These are phyloP conservation scores for Wilhelminamyces savonicus DNA, from an alignment of 805 yeast genomes.

Conservation along the genomic window DNA sequence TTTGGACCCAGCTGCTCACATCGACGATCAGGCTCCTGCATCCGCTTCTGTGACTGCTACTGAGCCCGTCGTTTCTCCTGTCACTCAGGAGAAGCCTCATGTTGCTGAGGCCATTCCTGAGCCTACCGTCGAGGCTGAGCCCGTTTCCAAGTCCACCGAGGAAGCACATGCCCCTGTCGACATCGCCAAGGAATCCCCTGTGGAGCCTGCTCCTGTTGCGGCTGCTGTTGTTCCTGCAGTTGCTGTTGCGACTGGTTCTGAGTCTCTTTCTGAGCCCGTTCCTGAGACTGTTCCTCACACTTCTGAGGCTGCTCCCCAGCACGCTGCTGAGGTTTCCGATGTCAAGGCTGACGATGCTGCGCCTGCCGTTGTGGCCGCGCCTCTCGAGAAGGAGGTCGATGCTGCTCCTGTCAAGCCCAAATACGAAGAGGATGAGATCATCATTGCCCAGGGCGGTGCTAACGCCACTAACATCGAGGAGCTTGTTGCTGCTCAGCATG, in stretches of 20 bases:
- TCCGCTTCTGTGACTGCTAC: slow-evolving; percentile 2
- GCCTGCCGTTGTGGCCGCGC: slow-evolving; percentile 1
- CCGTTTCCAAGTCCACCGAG: too few species aligned
- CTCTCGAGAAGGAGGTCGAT: slow-evolving; percentile 6
- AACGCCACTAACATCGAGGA: slow-evolving; percentile 24
- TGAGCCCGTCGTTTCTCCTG: too few species aligned
- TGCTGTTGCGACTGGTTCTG: slow-evolving; percentile 1
- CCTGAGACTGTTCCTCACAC: slow-evolving; percentile 1
- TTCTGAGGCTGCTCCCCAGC: slow-evolving; percentile 3
- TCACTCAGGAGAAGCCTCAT: background rate
- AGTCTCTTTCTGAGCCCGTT: slow-evolving; percentile 1
- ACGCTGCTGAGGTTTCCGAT: slow-evolving; percentile 2
- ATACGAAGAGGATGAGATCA: slow-evolving; percentile 29
- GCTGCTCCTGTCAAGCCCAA: slow-evolving; percentile 4
- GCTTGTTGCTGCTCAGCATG: slow-evolving; percentile 28
- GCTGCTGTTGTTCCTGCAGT: slow-evolving; percentile 2
- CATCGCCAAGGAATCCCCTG: too few species aligned
- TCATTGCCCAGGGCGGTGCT: slow-evolving; percentile 31
- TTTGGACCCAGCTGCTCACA: background rate
- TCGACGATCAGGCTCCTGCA: slow-evolving; percentile 1
- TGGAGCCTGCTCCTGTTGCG: too few species aligned
- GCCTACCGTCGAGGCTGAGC: background rate
- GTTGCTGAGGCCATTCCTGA: slow-evolving; percentile 2
- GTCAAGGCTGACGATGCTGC: slow-evolving; percentile 3
- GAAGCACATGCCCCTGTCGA: too few species aligned